phyloP scores from a whole-genome alignment of 169 alveolate species.

The Fabrea salina region DNA sequence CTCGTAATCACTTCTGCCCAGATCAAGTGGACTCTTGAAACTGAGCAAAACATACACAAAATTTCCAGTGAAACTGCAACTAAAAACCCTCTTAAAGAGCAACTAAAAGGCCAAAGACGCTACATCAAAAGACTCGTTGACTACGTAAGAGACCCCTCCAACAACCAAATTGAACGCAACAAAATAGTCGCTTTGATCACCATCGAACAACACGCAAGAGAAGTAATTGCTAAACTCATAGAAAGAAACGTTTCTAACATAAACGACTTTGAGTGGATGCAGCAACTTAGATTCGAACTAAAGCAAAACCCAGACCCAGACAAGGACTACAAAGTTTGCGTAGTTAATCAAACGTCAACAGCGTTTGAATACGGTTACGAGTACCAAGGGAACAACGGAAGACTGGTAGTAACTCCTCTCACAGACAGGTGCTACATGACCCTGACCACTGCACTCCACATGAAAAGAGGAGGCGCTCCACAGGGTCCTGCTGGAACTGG shows the following conservation, averaged over 20 bases:
- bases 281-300: conserved; percentile 87
- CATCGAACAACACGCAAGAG: conserved; percentile 92
- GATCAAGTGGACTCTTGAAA: conserved; percentile 87
- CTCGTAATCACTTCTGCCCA: conserved; percentile 88
- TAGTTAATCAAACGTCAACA: conserved; percentile 92
- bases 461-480: conserved; percentile 96
- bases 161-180: conserved; percentile 74
- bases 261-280: conserved; percentile 91
- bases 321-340: conserved; percentile 60
- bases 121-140: conserved; percentile 86
- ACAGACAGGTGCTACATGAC: conserved; percentile 97
- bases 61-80: conserved; percentile 82
- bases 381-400: conserved; percentile 95
- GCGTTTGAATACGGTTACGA: conserved; percentile 94
- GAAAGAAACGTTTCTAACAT: conserved; percentile 79
- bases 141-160: conserved; percentile 82
- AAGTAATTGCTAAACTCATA: conserved; percentile 82
- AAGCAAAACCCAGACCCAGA: conserved; percentile 61
- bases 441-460: conserved; percentile 90
- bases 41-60: conserved; percentile 72
- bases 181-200: conserved; percentile 91
- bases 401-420: conserved; percentile 95
- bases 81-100: conserved; percentile 83
- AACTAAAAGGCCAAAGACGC: conserved; percentile 83
- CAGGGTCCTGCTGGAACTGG: conserved; percentile 99